Evolutionary conservation across 2,329 filamentous ascomycete genomes (phyloP), one percentile per base, ranked within the genome.

Genomic region (Phyllosticta citribraziliensis): DNA sequence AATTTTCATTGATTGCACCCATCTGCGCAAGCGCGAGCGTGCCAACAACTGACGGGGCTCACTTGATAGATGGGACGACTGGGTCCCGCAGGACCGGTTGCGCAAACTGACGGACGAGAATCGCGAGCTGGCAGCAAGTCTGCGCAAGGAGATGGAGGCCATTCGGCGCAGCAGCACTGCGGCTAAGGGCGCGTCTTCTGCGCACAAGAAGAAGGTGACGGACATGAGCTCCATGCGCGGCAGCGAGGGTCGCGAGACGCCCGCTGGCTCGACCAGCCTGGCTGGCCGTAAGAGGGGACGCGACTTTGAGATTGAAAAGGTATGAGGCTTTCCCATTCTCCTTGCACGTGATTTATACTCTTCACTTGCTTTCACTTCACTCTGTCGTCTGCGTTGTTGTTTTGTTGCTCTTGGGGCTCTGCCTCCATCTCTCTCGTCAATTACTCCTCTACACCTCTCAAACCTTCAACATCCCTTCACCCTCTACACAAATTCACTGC

Each of bases 61-160:
- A 3, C 40, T 47, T 14, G 17, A 10, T 70, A 89, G 86, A 64
- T 99, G 94, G 94, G 94, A 99, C 78, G 94, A 99, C 78, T 97
- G 93, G 93, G 94, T 97, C 53, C 85, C 89, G 22, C 87, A 91
- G 75, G 93, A 97, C 73, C 89, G 94, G 66, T 87, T 99, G 64
- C 88, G 92, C 71, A 97, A 97, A 77, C 88, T 93, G 73, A 96
- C 87, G 57, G 91, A 96, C 61, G 94, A 97, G 76, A 97, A 97
- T 77, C 89, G 90, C 71, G 91, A 96, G 72, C 83, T 99, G 47
- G 91, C 93, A 22, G 80, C 80, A 60, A 87, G 88, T 73, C 80
- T 92, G 30, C 82, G 86, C 67, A 82, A 85, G 62, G 87, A 91
- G 73, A 81, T 85, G 76, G 86, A 85, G 67, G 77, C 78, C 60